Base-by-base conservation (phyloP, 768 basidiomycete species). In the Leccinum aurantiacum region DNA sequence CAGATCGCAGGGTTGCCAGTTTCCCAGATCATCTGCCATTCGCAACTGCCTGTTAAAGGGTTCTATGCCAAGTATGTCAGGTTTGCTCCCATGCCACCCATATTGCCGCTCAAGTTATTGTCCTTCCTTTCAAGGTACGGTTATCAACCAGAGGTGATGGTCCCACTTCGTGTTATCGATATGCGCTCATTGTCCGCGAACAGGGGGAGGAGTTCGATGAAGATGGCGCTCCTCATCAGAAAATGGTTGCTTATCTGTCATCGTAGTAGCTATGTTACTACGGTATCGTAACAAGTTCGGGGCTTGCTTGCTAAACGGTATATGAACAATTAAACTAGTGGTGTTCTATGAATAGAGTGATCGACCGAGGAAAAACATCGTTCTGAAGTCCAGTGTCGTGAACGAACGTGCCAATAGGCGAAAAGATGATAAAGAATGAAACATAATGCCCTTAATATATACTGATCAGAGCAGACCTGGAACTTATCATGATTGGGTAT, bases 141-240 rank as follows among this genome's bases (percentile, higher is more conserved):
- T 52, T 91, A 90, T 75, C 71, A 76, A 64, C 74, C 82, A 47
- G 82, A 89, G 82, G 90, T 89, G 73, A 72, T 80, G 67, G 57
- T 53, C 46, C 46, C 51, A 53, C 52, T 59, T 57, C 61, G 11
- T 57, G 62, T 61, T 60, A 68, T 70, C 64, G 59, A 69, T 69
- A 37, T 59, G 60, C 57, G 54, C 62, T 68, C 69, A 71, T 57
- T 62, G 52, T 66, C 61, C 62, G 56, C 59, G 52, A 62, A 49
- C 73, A 91, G 87, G 88, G 87, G 62, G 80, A 81, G 25, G 82
- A 84, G 71, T 91, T 90, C 76, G 88, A 89, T 74, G 90, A 87
- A 76, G 92, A 89, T 58, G 91, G 91, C 33, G 91, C 84, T 68
- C 91, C 89, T 59, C 91, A 94, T 81, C 91, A 93, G 71, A 87